Base-by-base conservation (phyloP, 306 rosid genomes). In the Acacia crassicarpa region DNA sequence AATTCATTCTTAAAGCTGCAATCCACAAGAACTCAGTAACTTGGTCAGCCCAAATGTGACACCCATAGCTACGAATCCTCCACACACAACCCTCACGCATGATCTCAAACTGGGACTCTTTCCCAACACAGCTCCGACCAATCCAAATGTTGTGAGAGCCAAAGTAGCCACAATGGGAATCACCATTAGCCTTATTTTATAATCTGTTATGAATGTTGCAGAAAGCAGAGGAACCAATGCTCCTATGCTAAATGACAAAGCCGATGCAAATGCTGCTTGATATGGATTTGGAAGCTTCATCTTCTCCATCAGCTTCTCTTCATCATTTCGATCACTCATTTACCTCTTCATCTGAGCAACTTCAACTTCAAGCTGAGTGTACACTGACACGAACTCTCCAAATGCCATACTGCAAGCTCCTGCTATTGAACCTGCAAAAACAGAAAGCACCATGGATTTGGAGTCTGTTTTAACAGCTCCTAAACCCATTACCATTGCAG, bases 311-410 rank as follows among this genome's bases (percentile, higher is more conserved):
- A 80, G 72, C 54, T 45, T 59, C 33, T 84, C 20, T 14, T 62
- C 72, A 32, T 38, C 22, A 67, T 67, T 7, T 22, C 4, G 20
- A 4, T 16, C 45, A 20, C 14, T 56, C 59, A 40, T 76, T 4
- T 76, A 30, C 16, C 79, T 71, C 68, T 74, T 85, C 40, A 46
- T 72, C 8, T 82, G 81, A 3, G 67, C 77, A 32, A 56, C 20
- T 73, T 83, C 89, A 51, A 86, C 67, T 58, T 86, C 86, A 30
- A 59, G 17, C 72, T 84, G 85, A 3, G 89, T 81, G 62, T 58
- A 63, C 27, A 81, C 83, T 19, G 87, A 83, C 15, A 83, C 87
- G 63, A 73, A 86, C 80, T 86, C 89, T 30, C 89, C 87, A 30
- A 84, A 81, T 15, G 79, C 87, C 89, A 83, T 86, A 17, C 85